These are phyloP conservation scores for Musa troglodytarum DNA, from an alignment of 176 grass and related monocot genomes.

Conservation along the genomic window DNA sequence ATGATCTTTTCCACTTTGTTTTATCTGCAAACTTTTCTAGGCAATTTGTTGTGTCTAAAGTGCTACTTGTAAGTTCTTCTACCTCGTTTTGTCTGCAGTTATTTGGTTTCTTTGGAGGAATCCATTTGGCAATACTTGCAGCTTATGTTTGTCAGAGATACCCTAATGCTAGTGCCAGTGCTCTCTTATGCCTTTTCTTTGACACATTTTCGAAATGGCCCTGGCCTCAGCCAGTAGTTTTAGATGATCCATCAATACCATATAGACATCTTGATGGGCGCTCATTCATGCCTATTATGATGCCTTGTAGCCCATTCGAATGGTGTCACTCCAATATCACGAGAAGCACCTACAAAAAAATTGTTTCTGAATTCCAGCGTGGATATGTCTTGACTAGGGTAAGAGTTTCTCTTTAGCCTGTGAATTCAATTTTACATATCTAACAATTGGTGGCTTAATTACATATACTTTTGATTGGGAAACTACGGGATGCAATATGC, in stretches of 20 bases:
- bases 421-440: background rate
- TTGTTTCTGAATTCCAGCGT: constrained; percentile 47
- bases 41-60: constrained; percentile 4
- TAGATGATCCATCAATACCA: constrained; percentile 26
- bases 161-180: constrained; percentile 38
- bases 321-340: constrained; percentile 57
- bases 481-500: too few relatives aligned
- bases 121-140: constrained; percentile 56
- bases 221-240: constrained; percentile 47
- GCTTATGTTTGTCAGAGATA: constrained; percentile 51
- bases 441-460: background rate
- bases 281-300: constrained; percentile 56
- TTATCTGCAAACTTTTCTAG: background rate
- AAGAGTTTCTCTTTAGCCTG: constrained; percentile 2
- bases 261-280: constrained; percentile 26
- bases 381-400: constrained; percentile 61
- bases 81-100: constrained; percentile 31
- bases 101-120: constrained; percentile 65
- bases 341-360: constrained; percentile 41
- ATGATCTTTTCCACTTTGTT: constrained; percentile 11
- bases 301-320: constrained; percentile 61
- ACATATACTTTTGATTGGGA: too few relatives aligned
- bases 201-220: constrained; percentile 51
- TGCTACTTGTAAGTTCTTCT: background rate
- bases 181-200: constrained; percentile 45